Conservation (phyloP, 1,284 basidiomycete genomes). For the Phlebopus sp. region DNA sequence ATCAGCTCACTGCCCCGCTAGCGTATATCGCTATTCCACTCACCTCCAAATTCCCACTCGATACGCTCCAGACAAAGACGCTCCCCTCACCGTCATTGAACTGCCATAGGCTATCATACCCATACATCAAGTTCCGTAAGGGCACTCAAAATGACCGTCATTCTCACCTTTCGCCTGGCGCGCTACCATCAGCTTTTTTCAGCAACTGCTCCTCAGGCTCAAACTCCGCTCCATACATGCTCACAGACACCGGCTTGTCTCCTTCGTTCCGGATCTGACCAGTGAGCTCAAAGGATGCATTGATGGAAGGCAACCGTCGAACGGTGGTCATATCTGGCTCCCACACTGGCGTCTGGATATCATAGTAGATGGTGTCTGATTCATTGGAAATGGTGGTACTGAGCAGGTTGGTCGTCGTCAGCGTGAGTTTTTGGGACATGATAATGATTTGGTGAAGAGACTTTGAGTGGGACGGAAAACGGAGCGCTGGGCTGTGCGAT, state of each 20-base stretch:
- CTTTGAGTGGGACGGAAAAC: no score
- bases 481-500: background rate
- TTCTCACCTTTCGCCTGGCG: slow-evolving; percentile 18
- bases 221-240: slow-evolving; percentile 12
- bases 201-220: slow-evolving; percentile 17
- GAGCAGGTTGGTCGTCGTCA: slow-evolving; percentile 39
- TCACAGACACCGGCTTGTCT: slow-evolving; percentile 21
- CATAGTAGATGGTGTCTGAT: slow-evolving; percentile 41
- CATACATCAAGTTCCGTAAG: slow-evolving; percentile 3
- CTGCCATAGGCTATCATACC: slow-evolving; percentile 22
- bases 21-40: background rate
- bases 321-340: slow-evolving; percentile 37
- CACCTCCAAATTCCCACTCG: slow-evolving; percentile 14
- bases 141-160: background rate
- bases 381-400: slow-evolving; percentile 40
- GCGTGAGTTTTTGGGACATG: slow-evolving; percentile 34
- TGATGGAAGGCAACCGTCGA: slow-evolving; percentile 32
- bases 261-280: slow-evolving; percentile 36
- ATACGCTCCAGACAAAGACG: slow-evolving; percentile 19
- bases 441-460: background rate
- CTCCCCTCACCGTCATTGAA: slow-evolving; percentile 25
- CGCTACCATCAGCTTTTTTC: slow-evolving; percentile 14
- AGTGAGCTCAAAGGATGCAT: slow-evolving; percentile 30
- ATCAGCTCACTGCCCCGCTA: background rate
- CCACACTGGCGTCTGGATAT: slow-evolving; percentile 42